Evolutionary conservation across 345 rosid genomes (phyloP), one percentile per base, ranked within the genome.

Genomic region (Linum lewisii): DNA sequence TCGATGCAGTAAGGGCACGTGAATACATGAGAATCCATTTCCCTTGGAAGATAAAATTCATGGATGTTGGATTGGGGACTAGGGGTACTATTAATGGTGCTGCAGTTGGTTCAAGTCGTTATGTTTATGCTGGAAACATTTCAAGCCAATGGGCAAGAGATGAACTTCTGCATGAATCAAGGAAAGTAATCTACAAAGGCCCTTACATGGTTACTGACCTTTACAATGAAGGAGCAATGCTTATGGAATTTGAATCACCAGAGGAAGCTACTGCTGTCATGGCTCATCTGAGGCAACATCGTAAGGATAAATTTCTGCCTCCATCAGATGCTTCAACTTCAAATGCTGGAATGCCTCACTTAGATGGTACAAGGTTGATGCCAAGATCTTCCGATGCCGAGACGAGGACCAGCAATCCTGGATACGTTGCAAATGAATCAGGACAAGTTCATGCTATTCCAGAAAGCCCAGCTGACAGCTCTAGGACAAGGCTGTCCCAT

Each of bases 231-330:
- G 77, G 86, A 63, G 95, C 95, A 54, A 70, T 93, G 66, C 62
- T 93, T 45, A 75, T 93, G 95, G 99, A 89, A 82, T 93, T 82
- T 80, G 87, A 82, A 65, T 79, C 86, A 64, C 90, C 99, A 26
- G 95, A 93, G 73, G 95, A 89, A 71, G 95, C 97, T 73, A 76
- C 82, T 62, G 66, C 81, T 62, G 95, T 86, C 51, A 85, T 89
- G 94, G 76, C 79, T 50, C 95, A 87, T 78, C 89, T 93, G 69
- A 82, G 99, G 66, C 81, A 75, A 63, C 75, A 66, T 37, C 88
- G 94, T 24, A 81, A 71, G 74, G 88, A 77, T 68, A 75, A 77
- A 75, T 73, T 77, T 61, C 15, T 66, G 51, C 81, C 70, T 15
- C 66, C 75, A 52, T 73, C 69, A 47, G 75, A 69, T 71, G 57